Evolutionary conservation across 768 basidiomycete genomes (phyloP).

Genomic region (Boletales sp.): DNA sequence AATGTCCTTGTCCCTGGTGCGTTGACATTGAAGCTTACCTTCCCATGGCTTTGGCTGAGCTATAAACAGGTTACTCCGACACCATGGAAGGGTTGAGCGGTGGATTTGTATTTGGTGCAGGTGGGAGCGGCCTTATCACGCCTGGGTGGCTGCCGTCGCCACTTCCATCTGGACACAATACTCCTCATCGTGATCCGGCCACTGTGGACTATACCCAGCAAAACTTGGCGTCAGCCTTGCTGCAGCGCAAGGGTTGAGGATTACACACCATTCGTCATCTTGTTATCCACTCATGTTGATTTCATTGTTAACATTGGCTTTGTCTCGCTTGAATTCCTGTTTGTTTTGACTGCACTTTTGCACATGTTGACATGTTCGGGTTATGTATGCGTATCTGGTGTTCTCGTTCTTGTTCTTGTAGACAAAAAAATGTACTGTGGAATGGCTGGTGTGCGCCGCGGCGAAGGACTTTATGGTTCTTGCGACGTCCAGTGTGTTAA

Average conservation of each 20-base stretch:
- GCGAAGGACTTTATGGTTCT: too few species aligned
- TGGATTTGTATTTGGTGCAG: slow-evolving; percentile 81
- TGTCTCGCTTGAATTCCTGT: background rate
- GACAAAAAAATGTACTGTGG: slow-evolving; percentile 6
- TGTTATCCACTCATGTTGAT: slow-evolving; percentile 2
- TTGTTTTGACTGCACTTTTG: slow-evolving; percentile 13
- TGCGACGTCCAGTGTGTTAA: too few species aligned
- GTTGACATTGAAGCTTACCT: slow-evolving; percentile 21
- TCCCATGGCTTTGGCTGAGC: slow-evolving; percentile 3
- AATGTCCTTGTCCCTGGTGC: slow-evolving; percentile 81
- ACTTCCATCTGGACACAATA: slow-evolving; percentile 51
- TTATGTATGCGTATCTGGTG: slow-evolving; percentile 16
- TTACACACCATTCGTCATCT: background rate
- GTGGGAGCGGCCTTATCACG: slow-evolving; percentile 81
- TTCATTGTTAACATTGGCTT: background rate
- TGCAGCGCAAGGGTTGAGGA: slow-evolving; percentile 26
- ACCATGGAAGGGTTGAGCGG: slow-evolving; percentile 80
- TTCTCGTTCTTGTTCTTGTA: slow-evolving; percentile 1
- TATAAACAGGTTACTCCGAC: slow-evolving; percentile 63
- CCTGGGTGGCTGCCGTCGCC: slow-evolving; percentile 63
- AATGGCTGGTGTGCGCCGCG: background rate
- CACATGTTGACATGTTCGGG: background rate
- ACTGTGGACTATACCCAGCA: slow-evolving; percentile 26
- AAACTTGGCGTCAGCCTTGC: slow-evolving; percentile 21
- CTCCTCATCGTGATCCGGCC: slow-evolving; percentile 29